Percentiles rank a stretch among this genome's conserved stretches.
phyloP scores from a whole-genome alignment of 305 asterid genomes.

The Rubia peregrina region DNA sequence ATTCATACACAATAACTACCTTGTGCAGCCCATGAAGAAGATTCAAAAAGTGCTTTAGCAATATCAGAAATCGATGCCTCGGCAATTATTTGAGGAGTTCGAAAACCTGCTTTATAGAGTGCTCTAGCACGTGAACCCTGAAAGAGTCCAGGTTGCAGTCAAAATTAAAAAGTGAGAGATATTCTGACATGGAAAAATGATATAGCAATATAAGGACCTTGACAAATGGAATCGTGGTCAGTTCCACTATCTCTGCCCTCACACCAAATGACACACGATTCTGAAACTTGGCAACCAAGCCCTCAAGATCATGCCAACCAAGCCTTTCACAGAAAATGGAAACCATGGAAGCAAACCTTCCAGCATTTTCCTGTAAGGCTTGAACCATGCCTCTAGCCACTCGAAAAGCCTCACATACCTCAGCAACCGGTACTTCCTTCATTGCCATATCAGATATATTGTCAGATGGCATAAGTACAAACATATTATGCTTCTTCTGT shows the following conservation, averaged over 20 bases:
- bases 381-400: constrained; percentile 99
- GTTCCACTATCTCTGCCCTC: constrained; percentile 96
- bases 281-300: constrained; percentile 87
- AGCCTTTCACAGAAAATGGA: constrained; percentile 98
- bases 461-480: constrained; percentile 9
- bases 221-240: constrained; percentile 85
- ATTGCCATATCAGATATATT: constrained; percentile 25
- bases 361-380: constrained; percentile 97
- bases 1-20: constrained; percentile 31
- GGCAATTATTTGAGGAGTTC: constrained; percentile 95
- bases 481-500: neutral
- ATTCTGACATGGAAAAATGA: constrained; percentile 9
- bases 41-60: constrained; percentile 82
- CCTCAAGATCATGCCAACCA: constrained; percentile 98
- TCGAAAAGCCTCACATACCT: constrained; percentile 82
- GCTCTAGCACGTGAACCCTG: constrained; percentile 99
- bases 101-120: constrained; percentile 89
- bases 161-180: no score
- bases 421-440: constrained; percentile 79
- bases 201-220: constrained; percentile 46
- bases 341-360: constrained; percentile 99
- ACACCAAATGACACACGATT: constrained; percentile 98
- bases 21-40: constrained; percentile 72
- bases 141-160: constrained; percentile 12
- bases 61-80: constrained; percentile 91